Evolutionary conservation across 192 early-diverging fungal genomes (phyloP).

Genomic region (Funneliformis geosporum): DNA sequence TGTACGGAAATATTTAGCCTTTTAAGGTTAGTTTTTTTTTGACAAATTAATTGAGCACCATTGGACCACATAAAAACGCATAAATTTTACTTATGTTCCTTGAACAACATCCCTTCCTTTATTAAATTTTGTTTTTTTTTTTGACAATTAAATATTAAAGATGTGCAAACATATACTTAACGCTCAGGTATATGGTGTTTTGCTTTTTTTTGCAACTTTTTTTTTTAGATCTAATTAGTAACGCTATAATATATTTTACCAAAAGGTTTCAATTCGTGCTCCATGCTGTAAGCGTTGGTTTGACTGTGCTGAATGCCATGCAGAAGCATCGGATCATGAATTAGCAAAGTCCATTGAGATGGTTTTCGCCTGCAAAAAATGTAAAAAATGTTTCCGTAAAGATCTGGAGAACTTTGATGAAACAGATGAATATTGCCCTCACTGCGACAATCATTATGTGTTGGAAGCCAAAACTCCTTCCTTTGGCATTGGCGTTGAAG

Average conservation of each 20-base stretch:
- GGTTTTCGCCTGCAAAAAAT: constrained; percentile 97
- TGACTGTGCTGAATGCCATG: constrained; percentile 96
- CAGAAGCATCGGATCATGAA: constrained; percentile 72
- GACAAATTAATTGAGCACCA: too few species aligned
- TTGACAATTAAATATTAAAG: not conserved
- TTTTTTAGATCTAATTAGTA: not conserved
- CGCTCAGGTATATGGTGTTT: constrained; percentile 82
- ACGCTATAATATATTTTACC: not conserved
- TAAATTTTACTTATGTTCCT: too few species aligned
- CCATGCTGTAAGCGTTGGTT: constrained; percentile 96
- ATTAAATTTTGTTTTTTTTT: too few species aligned
- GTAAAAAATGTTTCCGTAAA: constrained; percentile 98
- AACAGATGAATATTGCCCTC: constrained; percentile 95
- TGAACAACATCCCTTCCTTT: too few species aligned
- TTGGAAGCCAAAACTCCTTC: constrained; percentile 88
- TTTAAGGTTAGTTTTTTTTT: too few species aligned
- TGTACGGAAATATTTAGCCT: too few species aligned
- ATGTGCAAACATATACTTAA: constrained; percentile 99
- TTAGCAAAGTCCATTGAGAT: constrained; percentile 85
- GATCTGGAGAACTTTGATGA: constrained; percentile 87
- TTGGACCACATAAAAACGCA: too few species aligned
- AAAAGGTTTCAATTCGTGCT: constrained; percentile 86
- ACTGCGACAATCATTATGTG: constrained; percentile 98
- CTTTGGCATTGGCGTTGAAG: constrained; percentile 87
- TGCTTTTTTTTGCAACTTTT: not conserved